Percentiles rank a stretch among this genome's conserved stretches.
Conservation (phyloP, 805 yeast species). For the Candida tibetensis region DNA sequence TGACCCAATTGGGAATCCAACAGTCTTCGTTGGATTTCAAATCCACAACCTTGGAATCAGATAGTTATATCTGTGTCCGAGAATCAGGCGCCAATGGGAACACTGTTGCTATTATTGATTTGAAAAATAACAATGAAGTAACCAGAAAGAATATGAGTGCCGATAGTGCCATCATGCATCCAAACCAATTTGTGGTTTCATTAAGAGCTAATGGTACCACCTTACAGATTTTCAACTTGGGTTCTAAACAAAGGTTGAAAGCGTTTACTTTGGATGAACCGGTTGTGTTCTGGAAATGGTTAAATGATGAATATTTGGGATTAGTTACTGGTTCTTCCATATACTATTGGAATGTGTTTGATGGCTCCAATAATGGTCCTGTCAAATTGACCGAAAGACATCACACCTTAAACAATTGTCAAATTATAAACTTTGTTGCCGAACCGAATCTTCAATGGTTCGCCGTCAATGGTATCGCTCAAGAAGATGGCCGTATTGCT, state of each 20-base stretch:
- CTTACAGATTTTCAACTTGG: slow-evolving; percentile 88
- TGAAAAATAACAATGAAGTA: slow-evolving; percentile 72
- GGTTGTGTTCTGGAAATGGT: slow-evolving; percentile 95
- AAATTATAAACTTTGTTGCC: slow-evolving; percentile 85
- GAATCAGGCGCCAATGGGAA: slow-evolving; percentile 63
- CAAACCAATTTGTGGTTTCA: slow-evolving; percentile 82
- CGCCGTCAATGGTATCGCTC: slow-evolving; percentile 92
- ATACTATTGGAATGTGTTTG: slow-evolving; percentile 80
- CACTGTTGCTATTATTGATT: slow-evolving; percentile 91
- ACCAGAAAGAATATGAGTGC: slow-evolving; percentile 94
- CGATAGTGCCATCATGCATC: slow-evolving; percentile 96
- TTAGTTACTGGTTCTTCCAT: slow-evolving; percentile 76
- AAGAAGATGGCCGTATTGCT: slow-evolving; percentile 88
- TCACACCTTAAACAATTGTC: slow-evolving; percentile 70
- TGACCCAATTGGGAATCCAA: slow-evolving; percentile 81
- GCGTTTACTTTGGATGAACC: slow-evolving; percentile 84
- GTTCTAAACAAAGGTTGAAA: slow-evolving; percentile 83
- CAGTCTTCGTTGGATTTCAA: slow-evolving; percentile 84
- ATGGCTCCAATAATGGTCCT: slow-evolving; percentile 78
- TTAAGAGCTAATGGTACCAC: slow-evolving; percentile 96
- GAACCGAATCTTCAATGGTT: slow-evolving; percentile 86
- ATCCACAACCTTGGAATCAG: slow-evolving; percentile 93
- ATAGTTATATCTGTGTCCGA: slow-evolving; percentile 80
- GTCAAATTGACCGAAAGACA: slow-evolving; percentile 79
- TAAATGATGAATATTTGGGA: slow-evolving; percentile 69